These are phyloP conservation scores for thale cress (Arabidopsis thaliana) DNA, from an alignment of 345 rosid species.

Conservation along the genomic window TAIR10.1 NC_003075.7:17757501-17758000, in stretches of 20 bases:
- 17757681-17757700: constrained; percentile 34
- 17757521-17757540: constrained; percentile 16
- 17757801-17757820: neutral
- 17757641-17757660: constrained; percentile 21
- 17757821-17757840: no score
- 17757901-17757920: no score
- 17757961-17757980: neutral
- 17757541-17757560: neutral
- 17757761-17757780: neutral
- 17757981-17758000: no score
- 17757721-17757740: constrained; percentile 25
- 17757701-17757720: neutral
- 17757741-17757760: neutral
- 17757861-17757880: no score
- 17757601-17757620: constrained; percentile 33
- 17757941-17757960: neutral
- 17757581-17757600: constrained; percentile 38
- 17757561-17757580: constrained; percentile 24
- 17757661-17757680: constrained; percentile 19
- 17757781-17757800: neutral
- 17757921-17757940: neutral
- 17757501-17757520: constrained; percentile 27
- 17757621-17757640: constrained; percentile 13
- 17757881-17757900: no score
- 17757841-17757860: no score